A percentile compares a stretch with the other conserved stretches of the same genome.
phyloP scores from a whole-genome alignment of 352 stramenopile genomes.

The Globisporangium paroecandrum region DNA sequence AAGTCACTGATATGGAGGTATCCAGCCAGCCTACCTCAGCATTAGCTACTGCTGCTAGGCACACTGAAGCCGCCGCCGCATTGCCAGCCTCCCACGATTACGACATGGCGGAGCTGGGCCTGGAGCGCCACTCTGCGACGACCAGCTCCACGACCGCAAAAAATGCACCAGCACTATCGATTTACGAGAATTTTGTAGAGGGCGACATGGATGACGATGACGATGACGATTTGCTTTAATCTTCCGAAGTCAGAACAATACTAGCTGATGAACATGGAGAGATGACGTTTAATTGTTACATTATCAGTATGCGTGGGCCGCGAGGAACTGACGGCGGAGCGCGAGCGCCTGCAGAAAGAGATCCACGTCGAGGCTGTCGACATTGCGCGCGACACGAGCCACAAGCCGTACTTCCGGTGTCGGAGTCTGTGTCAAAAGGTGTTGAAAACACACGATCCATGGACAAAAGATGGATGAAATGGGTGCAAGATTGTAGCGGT shows the following conservation, averaged over 20 bases:
- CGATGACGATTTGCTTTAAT: constrained; percentile 70
- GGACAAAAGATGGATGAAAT: neutral
- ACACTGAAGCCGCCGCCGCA: neutral
- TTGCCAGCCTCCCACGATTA: constrained; percentile 7
- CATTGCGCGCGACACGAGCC: constrained; percentile 69
- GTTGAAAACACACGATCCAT: neutral
- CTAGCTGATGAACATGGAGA: neutral
- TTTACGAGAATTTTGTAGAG: constrained; percentile 74
- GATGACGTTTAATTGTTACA: constrained; percentile 7
- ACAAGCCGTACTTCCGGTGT: constrained; percentile 50
- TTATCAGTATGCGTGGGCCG: constrained; percentile 22
- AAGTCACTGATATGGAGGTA: neutral
- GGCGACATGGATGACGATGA: constrained; percentile 33
- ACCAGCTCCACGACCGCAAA: neutral
- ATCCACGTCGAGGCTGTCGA: constrained; percentile 78
- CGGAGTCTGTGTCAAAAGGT: constrained; percentile 9
- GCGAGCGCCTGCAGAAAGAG: constrained; percentile 71
- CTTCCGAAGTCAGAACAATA: neutral
- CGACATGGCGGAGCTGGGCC: constrained; percentile 27
- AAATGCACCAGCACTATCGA: constrained; percentile 30
- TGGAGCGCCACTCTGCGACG: neutral
- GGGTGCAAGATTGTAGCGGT: neutral
- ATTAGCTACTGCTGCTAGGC: too few relatives aligned
- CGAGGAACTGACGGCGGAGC: constrained; percentile 72
- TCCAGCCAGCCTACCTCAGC: neutral